phyloP scores from a whole-genome alignment of 1,139 yeast genomes.

The Yamadazyma mexicana region DNA sequence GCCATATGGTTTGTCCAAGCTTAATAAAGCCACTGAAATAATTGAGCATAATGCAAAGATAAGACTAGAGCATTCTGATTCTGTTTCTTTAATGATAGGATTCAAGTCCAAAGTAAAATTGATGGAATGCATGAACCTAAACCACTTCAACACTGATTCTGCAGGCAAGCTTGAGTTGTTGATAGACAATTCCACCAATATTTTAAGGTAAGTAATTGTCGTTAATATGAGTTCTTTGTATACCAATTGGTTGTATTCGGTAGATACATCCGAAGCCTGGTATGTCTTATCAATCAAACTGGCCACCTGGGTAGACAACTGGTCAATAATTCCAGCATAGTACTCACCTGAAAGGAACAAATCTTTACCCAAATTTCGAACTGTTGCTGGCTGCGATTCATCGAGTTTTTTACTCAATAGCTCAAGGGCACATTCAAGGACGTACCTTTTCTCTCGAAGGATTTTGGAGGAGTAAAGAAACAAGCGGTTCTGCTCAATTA shows the following conservation, averaged over 20 bases:
- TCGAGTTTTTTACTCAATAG: slow-evolving; percentile 39
- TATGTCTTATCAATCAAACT: slow-evolving; percentile 11
- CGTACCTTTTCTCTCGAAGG: slow-evolving; percentile 47
- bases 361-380: slow-evolving; percentile 42
- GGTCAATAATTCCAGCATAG: slow-evolving; percentile 22
- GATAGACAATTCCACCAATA: slow-evolving; percentile 42
- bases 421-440: slow-evolving; percentile 40
- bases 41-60: slow-evolving; percentile 48
- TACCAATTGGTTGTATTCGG: slow-evolving; percentile 24
- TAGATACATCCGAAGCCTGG: slow-evolving; percentile 16
- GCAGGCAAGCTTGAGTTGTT: slow-evolving; percentile 32
- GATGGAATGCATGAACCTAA: slow-evolving; percentile 46
- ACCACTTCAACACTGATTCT: slow-evolving; percentile 52
- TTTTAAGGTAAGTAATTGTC: slow-evolving; percentile 42
- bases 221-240: slow-evolving; percentile 37
- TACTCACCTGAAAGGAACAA: slow-evolving; percentile 32
- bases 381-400: slow-evolving; percentile 25
- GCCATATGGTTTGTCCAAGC: slow-evolving; percentile 50
- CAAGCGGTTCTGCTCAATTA: slow-evolving; percentile 30
- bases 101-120: slow-evolving; percentile 35
- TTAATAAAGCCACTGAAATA: slow-evolving; percentile 52
- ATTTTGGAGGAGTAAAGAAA: slow-evolving; percentile 33
- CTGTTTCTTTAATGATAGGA: slow-evolving; percentile 29
- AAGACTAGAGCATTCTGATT: slow-evolving; percentile 31
- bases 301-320: slow-evolving; percentile 8